phyloP scores from a whole-genome alignment of 2,329 filamentous ascomycete species.

The Fusarium piperis region DNA sequence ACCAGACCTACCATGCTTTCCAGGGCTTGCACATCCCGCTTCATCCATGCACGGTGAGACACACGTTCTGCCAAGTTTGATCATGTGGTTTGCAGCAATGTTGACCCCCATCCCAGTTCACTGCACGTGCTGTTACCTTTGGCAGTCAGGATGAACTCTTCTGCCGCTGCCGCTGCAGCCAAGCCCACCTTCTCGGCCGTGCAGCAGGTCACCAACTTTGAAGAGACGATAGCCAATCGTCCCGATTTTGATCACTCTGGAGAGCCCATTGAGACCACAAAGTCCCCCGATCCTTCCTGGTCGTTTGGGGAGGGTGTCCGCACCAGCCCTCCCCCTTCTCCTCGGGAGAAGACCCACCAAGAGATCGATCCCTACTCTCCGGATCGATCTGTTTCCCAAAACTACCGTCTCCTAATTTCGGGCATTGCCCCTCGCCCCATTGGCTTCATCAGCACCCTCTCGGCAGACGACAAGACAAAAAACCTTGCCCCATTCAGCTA shows the following conservation, averaged over 20 bases:
- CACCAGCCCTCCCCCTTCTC: conserved; percentile 11
- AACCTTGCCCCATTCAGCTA: conserved; percentile 88
- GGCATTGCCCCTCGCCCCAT: conserved; percentile 84
- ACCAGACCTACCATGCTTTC: background rate
- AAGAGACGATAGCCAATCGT: conserved; percentile 33
- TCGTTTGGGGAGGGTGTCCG: conserved; percentile 52
- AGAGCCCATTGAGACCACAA: conserved; percentile 39
- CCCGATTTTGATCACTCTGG: conserved; percentile 39
- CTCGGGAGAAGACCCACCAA: conserved; percentile 61
- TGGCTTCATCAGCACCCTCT: conserved; percentile 64
- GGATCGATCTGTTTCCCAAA: conserved; percentile 73
- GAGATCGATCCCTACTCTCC: conserved; percentile 81
- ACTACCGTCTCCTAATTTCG: conserved; percentile 88
- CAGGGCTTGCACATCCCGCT: background rate
- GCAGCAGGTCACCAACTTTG: conserved; percentile 35
- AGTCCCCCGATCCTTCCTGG: conserved; percentile 58
- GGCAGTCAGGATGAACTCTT: conserved; percentile 18
- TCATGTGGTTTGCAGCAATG: background rate
- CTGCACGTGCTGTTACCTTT: background rate
- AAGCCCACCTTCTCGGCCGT: conserved; percentile 38
- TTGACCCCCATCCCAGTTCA: background rate
- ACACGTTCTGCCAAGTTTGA: background rate
- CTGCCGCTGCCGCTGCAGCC: conserved; percentile 10
- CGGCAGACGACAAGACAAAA: conserved; percentile 64
- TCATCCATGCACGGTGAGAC: background rate